Base-by-base conservation (phyloP, 768 basidiomycete genomes). In the Kwoniella heveanensis region DNA sequence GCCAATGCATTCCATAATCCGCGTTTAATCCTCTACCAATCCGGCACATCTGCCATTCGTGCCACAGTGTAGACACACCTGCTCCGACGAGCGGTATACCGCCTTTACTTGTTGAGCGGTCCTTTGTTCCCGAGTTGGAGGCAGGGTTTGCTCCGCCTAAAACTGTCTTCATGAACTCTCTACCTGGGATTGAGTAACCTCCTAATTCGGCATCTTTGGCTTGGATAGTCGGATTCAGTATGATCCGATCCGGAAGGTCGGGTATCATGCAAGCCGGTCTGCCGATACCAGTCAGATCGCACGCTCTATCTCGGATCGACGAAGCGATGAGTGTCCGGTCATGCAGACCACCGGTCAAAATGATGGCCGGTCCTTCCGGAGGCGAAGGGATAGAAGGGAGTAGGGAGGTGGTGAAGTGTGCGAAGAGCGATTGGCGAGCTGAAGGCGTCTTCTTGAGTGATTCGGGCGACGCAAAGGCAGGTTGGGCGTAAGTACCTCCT, bases 21-120 rank as follows among this genome's bases (percentile, higher is more conserved):
- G 75, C 67, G 37, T 77, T 66, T 9, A 65, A 44, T 0, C 75
- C 71, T 37, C 75, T 54, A 17, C 62, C 70, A 9, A 77, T 62
- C 27, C 73, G 59, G 30, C 58, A 63, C 44, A 74, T 52, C 57
- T 77, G 75, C 75, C 75, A 77, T 66, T 77, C 75, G 47, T 77
- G 75, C 75, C 75, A 77, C 27, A 72, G 57, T 1, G 75, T 77
- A 4, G 72, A 71, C 1, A 77, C 58, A 8, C 72, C 72, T 19
- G 75, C 75, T 21, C 75, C 75, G 7, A 74, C 64, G 22, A 77
- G 54, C 19, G 70, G 68, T 7, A 74, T 71, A 4, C 70, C 69
- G 1, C 49, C 49, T 30, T 63, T 56, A 39, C 13, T n/a, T 8
- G 29, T 9, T 7, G 39, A 9, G 17, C 39, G 10, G 32, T 5